phyloP scores from a whole-genome alignment of 1,284 basidiomycete species.

The Rhodotorula sp. region DNA sequence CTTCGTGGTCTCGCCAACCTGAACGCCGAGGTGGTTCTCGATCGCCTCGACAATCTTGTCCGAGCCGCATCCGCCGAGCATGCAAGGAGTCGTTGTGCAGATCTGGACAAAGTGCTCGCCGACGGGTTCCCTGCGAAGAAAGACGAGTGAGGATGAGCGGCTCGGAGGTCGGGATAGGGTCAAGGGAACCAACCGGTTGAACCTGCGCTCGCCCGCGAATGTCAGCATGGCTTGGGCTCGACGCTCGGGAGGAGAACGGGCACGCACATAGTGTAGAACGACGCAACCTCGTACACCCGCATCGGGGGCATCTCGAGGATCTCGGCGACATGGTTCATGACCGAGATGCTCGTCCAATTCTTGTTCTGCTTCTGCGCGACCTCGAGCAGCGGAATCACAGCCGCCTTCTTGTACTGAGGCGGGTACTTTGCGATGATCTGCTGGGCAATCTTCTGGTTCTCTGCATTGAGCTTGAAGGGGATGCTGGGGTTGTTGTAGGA shows the following conservation, averaged over 20 bases:
- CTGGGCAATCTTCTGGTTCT: constrained; percentile 79
- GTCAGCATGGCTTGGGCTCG: not conserved
- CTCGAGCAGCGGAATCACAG: constrained; percentile 94
- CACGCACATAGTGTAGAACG: constrained; percentile 99
- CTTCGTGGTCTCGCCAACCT: constrained; percentile 85
- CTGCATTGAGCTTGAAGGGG: constrained; percentile 78
- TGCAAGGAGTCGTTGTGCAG: constrained; percentile 98
- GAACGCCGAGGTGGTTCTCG: constrained; percentile 75
- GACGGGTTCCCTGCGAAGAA: constrained; percentile 73
- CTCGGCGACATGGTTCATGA: constrained; percentile 93
- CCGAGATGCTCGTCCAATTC: constrained; percentile 97
- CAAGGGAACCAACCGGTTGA: constrained; percentile 14
- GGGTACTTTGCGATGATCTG: constrained; percentile 93
- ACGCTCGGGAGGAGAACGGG: not conserved
- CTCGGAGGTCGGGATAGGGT: not conserved
- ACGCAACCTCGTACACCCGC: constrained; percentile 99
- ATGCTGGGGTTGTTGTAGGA: constrained; percentile 56
- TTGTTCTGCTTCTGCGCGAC: constrained; percentile 96
- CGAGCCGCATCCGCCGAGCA: constrained; percentile 81
- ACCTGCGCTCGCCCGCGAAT: not conserved
- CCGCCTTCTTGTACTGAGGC: constrained; percentile 63
- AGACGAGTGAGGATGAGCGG: not conserved
- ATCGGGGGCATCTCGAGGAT: constrained; percentile 93
- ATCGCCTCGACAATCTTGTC: constrained; percentile 85
- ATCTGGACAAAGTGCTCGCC: constrained; percentile 94